Evolutionary conservation across 2,329 filamentous ascomycete genomes (phyloP).

Genomic region (Penicillium italicum): DNA sequence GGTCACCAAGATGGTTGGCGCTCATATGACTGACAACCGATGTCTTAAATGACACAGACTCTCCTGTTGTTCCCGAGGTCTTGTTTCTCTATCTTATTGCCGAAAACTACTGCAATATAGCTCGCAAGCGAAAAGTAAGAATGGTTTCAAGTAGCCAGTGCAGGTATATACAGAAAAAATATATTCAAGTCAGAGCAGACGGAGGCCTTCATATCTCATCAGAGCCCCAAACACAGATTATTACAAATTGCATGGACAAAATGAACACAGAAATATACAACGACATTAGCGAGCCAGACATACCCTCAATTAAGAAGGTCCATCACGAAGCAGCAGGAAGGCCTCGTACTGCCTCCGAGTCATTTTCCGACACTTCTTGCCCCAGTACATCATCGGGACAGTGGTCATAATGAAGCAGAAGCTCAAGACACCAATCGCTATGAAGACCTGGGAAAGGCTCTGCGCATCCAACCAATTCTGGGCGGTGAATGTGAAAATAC

Average conservation of each 20-base stretch:
- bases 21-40: not conserved
- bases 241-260: not conserved
- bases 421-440: conserved; percentile 51
- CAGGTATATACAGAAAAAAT: not conserved
- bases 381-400: conserved; percentile 54
- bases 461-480: conserved; percentile 49
- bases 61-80: not conserved
- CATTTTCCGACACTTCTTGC: conserved; percentile 49
- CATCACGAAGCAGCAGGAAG: conserved; percentile 50
- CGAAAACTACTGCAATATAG: not conserved
- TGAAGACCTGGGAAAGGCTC: conserved; percentile 48
- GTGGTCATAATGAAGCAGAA: conserved; percentile 52
- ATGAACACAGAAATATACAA: not conserved
- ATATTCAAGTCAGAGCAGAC: not conserved
- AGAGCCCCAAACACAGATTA: not conserved
- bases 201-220: no score
- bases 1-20: not conserved
- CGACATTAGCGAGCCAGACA: not conserved
- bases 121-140: not conserved
- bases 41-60: not conserved
- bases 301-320: conserved; percentile 1
- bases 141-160: not conserved
- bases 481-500: conserved; percentile 53
- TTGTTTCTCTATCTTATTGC: no score
- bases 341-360: conserved; percentile 47